Conservation (phyloP, 1,139 yeast genomes). For the Zygoascus sp. region DNA sequence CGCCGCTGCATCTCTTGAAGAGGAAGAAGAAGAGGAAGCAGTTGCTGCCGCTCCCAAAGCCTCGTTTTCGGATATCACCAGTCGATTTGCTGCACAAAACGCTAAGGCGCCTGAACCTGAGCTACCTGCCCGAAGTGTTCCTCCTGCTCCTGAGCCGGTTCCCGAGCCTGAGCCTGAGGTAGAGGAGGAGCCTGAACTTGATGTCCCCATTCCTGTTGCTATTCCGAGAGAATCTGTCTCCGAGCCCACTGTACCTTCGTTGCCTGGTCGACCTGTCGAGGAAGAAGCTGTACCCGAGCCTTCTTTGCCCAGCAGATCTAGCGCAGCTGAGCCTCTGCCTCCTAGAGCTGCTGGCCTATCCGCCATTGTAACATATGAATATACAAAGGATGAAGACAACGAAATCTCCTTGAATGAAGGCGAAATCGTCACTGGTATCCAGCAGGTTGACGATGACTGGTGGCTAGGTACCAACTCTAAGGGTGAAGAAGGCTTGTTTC, state of each 20-base stretch:
- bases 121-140: constrained; percentile 1
- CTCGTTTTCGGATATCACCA: constrained; percentile 23
- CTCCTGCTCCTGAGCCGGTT: constrained; percentile 12
- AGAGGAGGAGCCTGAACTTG: constrained; percentile 10
- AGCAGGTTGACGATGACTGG: constrained; percentile 75
- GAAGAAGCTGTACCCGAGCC: constrained; percentile 19
- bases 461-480: constrained; percentile 66
- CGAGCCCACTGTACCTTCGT: constrained; percentile 5
- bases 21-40: constrained; percentile 12
- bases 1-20: constrained; percentile 14
- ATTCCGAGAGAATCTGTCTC: constrained; percentile 9
- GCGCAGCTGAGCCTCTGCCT: constrained; percentile 16
- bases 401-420: constrained; percentile 65
- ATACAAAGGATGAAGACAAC: constrained; percentile 70
- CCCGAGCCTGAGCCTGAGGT: constrained; percentile 19
- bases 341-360: constrained; percentile 13
- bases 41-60: constrained; percentile 10
- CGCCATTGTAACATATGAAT: constrained; percentile 59
- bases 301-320: constrained; percentile 12
- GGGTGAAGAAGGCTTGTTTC: constrained; percentile 81
- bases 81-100: constrained; percentile 20
- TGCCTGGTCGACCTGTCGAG: constrained; percentile 5
- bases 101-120: constrained; percentile 19
- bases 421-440: constrained; percentile 59
- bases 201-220: constrained; percentile 18